Evolutionary conservation across 1,284 basidiomycete genomes (phyloP), one percentile per base, ranked within the genome.

Genomic region (Leccinum pachyderme): DNA sequence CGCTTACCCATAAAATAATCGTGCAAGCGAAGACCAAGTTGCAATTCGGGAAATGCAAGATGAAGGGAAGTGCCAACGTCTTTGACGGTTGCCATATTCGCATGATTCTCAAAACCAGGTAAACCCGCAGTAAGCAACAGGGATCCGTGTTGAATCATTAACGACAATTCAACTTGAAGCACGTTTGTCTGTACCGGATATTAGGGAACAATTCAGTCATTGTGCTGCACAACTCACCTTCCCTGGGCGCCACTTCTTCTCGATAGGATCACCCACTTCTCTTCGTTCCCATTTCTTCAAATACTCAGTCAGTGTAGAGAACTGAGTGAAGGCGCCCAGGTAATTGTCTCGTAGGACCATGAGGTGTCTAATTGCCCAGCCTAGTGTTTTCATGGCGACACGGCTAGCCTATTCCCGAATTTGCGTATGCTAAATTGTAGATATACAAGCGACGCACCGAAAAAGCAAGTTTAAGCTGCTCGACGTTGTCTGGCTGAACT

Each of bases 271-370:
- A 5, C 93, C 94, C 5, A 85, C 76, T 24, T 82, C 77, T 5
- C 79, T 71, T 55, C 74, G 77, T 51, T 76, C 79, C 28, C 82
- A 80, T 68, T 86, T 88, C 53, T 86, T 82, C 51, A 93, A 75
- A 67, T 91, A 95, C 73, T 97, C 95, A 29, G 81, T 81, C 49
- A 93, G 78, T 0, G 92, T 95, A 7, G 86, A 86, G 65, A 94
- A 97, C 63, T 95, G 90, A 1, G 93, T 96, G 71, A 95, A 97
- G 4, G 82, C 81, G 18, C 95, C 95, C 54, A 96, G 86, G 70
- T 97, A 97, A 69, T 97, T 96, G 63, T 95, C 93, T 53, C 89
- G 84, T 51, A 96, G 66, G 47, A 89, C 84, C 84, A 98, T 89
- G 61, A 95, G 78, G 64, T 93, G 86, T 32, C 94, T 84, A 54